Conservation (phyloP, 352 stramenopile species). For the Globisporangium cystogenes region DNA sequence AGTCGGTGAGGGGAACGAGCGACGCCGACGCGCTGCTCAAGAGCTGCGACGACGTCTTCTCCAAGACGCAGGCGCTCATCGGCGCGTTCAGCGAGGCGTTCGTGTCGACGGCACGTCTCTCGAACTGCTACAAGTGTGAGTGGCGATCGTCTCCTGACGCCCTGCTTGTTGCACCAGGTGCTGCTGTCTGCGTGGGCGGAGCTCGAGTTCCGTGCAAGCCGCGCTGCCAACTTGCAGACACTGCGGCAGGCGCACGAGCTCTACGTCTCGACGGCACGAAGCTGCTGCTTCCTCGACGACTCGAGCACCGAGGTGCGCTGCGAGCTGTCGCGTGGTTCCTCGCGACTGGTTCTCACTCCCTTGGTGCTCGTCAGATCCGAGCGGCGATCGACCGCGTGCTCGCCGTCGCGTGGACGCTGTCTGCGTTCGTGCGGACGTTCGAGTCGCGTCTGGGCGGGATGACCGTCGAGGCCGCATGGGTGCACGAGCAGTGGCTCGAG, state of each 20-base stretch:
- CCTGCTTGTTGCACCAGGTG: slow-evolving; percentile 18
- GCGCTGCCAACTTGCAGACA: slow-evolving; percentile 18
- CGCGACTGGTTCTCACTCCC: too few species aligned
- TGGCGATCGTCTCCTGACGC: neutral
- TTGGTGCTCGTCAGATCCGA: too few species aligned
- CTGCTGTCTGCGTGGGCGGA: slow-evolving; percentile 33
- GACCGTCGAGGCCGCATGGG: neutral
- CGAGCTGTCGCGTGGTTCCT: too few species aligned
- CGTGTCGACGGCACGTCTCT: slow-evolving; percentile 23
- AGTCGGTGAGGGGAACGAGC: slow-evolving; percentile 13
- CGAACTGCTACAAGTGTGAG: neutral
- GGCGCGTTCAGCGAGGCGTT: slow-evolving; percentile 46
- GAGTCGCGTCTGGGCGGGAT: slow-evolving; percentile 5
- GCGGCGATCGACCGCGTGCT: slow-evolving; percentile 20
- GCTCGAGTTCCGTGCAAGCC: slow-evolving; percentile 15
- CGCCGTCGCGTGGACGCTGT: slow-evolving; percentile 24
- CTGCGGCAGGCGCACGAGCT: slow-evolving; percentile 29
- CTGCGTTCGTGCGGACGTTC: slow-evolving; percentile 18
- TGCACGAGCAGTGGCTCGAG: slow-evolving; percentile 16
- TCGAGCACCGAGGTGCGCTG: slow-evolving; percentile 17
- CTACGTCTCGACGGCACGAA: slow-evolving; percentile 23
- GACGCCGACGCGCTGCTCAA: slow-evolving; percentile 15
- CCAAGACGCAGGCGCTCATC: slow-evolving; percentile 36
- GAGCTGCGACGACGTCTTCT: slow-evolving; percentile 23
- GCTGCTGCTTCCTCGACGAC: slow-evolving; percentile 40